Evolutionary conservation across 2,329 filamentous ascomycete species (phyloP), one percentile per base, ranked within the genome.

Genomic region (Aspergillus eucalypticola): DNA sequence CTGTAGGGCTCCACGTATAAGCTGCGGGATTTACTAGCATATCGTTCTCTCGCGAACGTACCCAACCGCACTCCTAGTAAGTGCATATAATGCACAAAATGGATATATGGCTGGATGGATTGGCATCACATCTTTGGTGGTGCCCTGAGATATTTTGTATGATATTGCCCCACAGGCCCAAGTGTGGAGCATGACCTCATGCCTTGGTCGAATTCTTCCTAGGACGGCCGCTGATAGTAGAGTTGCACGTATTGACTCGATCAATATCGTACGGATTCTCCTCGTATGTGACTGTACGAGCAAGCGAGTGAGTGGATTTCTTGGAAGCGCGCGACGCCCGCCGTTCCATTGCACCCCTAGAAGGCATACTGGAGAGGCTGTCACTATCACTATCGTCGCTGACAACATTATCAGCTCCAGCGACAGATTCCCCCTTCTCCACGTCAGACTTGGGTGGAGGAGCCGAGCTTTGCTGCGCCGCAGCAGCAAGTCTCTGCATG

Each of bases 201-300:
- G 15, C 38, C 23, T 35, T 21, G 23, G 21, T 29, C 13, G 63
- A 42, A 32, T 32, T 60, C 11, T 65, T 55, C 39, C 25, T 23
- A 17, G 53, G 41, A 5, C 53, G 53, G 6, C 53, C 53, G 29
- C 53, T 55, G 10, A 46, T 42, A n/a, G 35, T 64, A 61, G 75
- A 76, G 23, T 78, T 72, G 39, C 65, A 70, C 2, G 78, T 79
- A 62, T 80, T 74, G 46, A 80, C 77, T 17, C 77, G 72, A 54
- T 80, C 78, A 60, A 80, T 73, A 61, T 78, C 76, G 61, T 76
- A 80, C 5, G 78, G 78, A 52, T 79, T 80, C n/a, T 71, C 76
- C 15, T 80, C 77, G 38, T 80, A 80, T n/a, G 72, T 66, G 29
- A 61, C 60, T 13, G 68, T 71, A 46, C 67, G 67, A 51, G 66